A percentile compares a stretch with the other conserved stretches of the same genome.
Conservation (phyloP, 192 early-diverging fungal species). For the Gigaspora rosea region DNA sequence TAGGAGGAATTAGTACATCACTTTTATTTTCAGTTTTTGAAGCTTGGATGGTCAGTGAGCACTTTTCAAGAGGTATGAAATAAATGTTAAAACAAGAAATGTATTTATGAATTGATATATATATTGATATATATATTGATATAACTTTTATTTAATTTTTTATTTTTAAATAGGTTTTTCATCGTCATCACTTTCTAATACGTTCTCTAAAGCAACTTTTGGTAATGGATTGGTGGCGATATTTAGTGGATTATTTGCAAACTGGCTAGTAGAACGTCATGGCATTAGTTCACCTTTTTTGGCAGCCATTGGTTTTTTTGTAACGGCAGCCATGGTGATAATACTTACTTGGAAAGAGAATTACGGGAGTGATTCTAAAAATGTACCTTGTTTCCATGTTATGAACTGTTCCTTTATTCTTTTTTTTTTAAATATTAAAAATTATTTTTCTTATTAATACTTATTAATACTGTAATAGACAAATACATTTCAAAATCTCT, state of each 20-base stretch:
- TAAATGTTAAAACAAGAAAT: no score
- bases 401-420: no score
- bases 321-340: conserved; percentile 53
- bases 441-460: not conserved
- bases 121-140: not conserved
- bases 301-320: conserved; percentile 53
- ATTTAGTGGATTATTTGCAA: conserved; percentile 62
- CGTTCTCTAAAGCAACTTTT: conserved; percentile 67
- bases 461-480: not conserved
- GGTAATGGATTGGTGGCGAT: conserved; percentile 75
- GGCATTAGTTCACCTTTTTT: conserved; percentile 67
- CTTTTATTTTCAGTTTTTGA: conserved; percentile 64
- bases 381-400: conserved; percentile 29
- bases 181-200: conserved; percentile 52
- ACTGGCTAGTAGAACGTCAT: conserved; percentile 54
- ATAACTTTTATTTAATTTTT: not conserved
- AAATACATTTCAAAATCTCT: not conserved
- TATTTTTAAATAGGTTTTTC: conserved; percentile 59
- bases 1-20: conserved; percentile 53
- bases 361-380: conserved; percentile 57
- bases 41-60: conserved; percentile 62
- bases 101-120: no score
- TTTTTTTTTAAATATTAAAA: no score
- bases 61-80: conserved; percentile 45
- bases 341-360: conserved; percentile 68